Evolutionary conservation across 225 moss, liverwort and hornwort genomes (phyloP), one percentile per base, ranked within the genome.

Genomic region (Bryum argenteum): DNA sequence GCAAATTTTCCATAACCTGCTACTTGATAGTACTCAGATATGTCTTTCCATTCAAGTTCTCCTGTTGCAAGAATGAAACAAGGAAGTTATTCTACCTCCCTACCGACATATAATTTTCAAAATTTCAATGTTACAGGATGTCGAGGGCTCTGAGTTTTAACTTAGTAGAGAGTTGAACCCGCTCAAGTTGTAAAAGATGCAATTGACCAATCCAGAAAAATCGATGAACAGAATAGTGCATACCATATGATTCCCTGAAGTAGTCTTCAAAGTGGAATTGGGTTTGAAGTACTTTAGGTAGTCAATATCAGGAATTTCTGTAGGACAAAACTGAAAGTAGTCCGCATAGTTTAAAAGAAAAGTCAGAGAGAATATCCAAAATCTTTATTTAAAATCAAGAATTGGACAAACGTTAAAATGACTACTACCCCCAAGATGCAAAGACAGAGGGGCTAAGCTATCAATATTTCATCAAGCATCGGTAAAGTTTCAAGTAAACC

Each of bases 251-350:
- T 93, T 96, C 73, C 91, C 96, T 54, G 93, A 82, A 43, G 82
- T 88, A 58, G 89, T 79, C 72, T 92, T 94, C 70, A 97, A 81
- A 13, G 90, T 94, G 73, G 82, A 92, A 73, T 97, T 94, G 1
- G 97, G 97, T 81, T 92, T 90, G 78, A 97, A 97, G 69, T 97
- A 97, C 76, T 91, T 92, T 73, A 92, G 79, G 74, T 94, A 97
- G 71, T 94, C 97, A 64, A 94, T 97, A 33, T 92, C 92, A 66
- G 97, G 97, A 75, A 97, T 97, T 63, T 97, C 96, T 96, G 88
- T 75, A 60, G 16, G 45, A 4, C 28, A 28, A 54, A 58, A 40
- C 10, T 23, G 24, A 33, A 5, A 19, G 0, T 18, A 13, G 9
- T 79, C 65, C 60, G 37, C 51, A 60, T 8, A 48, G 52, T 67